phyloP scores from a whole-genome alignment of 2,329 filamentous ascomycete genomes.

The Ilyonectria robusta region DNA sequence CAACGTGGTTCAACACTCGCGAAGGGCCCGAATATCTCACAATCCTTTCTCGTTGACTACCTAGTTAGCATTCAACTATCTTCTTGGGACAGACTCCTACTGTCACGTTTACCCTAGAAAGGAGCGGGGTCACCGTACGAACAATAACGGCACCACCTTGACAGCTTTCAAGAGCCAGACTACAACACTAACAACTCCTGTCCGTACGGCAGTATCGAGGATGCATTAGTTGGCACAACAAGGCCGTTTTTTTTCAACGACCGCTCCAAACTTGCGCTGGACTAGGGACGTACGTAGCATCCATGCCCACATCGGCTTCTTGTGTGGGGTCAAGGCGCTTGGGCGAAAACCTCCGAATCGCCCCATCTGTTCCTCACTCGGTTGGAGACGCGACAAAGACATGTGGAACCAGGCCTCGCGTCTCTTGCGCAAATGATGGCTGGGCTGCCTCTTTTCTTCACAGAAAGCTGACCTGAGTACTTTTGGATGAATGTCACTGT shows the following conservation, averaged over 20 bases:
- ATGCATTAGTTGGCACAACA: conserved; percentile 18
- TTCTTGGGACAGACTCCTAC: background rate
- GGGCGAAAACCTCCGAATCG: background rate
- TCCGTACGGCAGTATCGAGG: conserved; percentile 25
- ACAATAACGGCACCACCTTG: background rate
- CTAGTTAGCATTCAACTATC: background rate
- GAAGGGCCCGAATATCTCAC: background rate
- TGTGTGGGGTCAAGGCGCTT: conserved; percentile 11
- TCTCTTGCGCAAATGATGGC: background rate
- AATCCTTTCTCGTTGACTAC: background rate
- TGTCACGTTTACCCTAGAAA: background rate
- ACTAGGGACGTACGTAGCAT: background rate
- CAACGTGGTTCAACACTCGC: conserved; percentile 4
- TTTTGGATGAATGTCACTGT: background rate
- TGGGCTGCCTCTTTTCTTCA: background rate
- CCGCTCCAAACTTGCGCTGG: conserved; percentile 8
- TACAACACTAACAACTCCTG: conserved; percentile 25
- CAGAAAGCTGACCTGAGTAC: background rate
- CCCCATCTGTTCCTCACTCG: background rate
- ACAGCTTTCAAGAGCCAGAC: background rate
- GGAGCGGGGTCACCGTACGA: background rate
- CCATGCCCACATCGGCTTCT: background rate
- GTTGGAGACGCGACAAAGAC: background rate
- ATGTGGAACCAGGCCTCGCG: background rate
- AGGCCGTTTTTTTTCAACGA: conserved; percentile 18